phyloP scores from a whole-genome alignment of 495 filamentous ascomycete genomes.

The Tuber umbilicatum region DNA sequence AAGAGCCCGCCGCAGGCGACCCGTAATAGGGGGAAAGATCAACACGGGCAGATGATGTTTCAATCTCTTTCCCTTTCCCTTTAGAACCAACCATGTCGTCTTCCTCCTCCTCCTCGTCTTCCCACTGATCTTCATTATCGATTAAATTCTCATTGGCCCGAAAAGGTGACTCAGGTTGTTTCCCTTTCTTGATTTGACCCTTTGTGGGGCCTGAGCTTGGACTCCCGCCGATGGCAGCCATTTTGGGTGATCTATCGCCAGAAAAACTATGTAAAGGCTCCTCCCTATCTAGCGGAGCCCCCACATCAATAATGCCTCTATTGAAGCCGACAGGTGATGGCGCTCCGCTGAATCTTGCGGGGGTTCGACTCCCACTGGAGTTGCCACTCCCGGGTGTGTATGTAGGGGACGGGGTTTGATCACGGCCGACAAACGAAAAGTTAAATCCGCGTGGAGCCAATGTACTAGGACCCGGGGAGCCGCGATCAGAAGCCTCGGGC shows the following conservation, averaged over 20 bases:
- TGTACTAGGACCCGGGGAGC: neutral
- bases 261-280: neutral
- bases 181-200: constrained; percentile 21
- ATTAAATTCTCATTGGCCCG: constrained; percentile 1
- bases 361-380: constrained; percentile 33
- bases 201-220: neutral
- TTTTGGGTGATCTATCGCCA: neutral
- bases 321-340: neutral
- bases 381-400: constrained; percentile 26
- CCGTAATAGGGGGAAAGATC: neutral
- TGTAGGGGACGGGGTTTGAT: neutral
- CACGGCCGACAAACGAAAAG: constrained; percentile 11
- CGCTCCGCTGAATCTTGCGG: constrained; percentile 9
- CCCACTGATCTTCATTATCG: constrained; percentile 15
- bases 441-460: constrained; percentile 13
- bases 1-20: neutral
- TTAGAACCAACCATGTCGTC: constrained; percentile 36
- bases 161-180: constrained; percentile 17
- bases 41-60: neutral
- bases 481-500: neutral
- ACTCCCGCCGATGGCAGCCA: neutral
- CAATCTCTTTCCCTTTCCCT: constrained; percentile 43
- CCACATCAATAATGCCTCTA: neutral
- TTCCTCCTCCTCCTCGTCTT: constrained; percentile 41
- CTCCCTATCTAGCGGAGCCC: neutral